Evolutionary conservation across 2,329 filamentous ascomycete species (phyloP).

Genomic region (Rhynchosporium agropyri): DNA sequence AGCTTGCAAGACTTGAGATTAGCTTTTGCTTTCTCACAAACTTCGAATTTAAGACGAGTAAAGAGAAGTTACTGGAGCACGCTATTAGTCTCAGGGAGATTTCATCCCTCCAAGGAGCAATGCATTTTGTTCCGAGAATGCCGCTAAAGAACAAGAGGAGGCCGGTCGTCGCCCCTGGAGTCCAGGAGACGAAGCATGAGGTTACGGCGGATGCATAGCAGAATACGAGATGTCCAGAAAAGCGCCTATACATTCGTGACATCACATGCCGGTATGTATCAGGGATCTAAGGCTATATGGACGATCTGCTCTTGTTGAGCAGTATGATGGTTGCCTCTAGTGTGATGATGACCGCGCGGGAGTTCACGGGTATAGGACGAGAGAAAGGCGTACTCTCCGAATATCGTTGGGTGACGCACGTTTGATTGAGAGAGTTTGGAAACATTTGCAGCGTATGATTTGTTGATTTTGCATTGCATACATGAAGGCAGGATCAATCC

Average conservation of each 20-base stretch:
- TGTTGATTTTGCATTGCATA: constrained; percentile 28
- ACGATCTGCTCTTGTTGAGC: not conserved
- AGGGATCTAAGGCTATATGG: not conserved
- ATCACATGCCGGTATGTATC: not conserved
- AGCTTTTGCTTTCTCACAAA: constrained; percentile 86
- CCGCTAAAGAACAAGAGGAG: constrained; percentile 36
- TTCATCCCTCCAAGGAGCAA: constrained; percentile 39
- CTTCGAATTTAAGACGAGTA: constrained; percentile 73
- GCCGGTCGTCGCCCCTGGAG: constrained; percentile 23
- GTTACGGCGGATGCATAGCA: constrained; percentile 36
- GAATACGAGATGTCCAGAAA: constrained; percentile 16
- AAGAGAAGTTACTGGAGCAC: constrained; percentile 56
- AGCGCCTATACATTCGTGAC: constrained; percentile 17
- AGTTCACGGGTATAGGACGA: not conserved
- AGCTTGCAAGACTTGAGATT: constrained; percentile 84
- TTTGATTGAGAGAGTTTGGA: constrained; percentile 12
- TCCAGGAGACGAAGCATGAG: constrained; percentile 36
- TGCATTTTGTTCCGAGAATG: constrained; percentile 40
- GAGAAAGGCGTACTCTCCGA: not conserved
- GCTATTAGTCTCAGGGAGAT: constrained; percentile 47
- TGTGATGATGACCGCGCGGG: constrained; percentile 5
- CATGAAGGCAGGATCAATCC: constrained; percentile 15
- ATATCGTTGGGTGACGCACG: not conserved
- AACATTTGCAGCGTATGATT: constrained; percentile 12
- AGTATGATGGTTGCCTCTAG: not conserved